Base-by-base conservation (phyloP, 768 basidiomycete species). In the Kwoniella bestiolae region DNA sequence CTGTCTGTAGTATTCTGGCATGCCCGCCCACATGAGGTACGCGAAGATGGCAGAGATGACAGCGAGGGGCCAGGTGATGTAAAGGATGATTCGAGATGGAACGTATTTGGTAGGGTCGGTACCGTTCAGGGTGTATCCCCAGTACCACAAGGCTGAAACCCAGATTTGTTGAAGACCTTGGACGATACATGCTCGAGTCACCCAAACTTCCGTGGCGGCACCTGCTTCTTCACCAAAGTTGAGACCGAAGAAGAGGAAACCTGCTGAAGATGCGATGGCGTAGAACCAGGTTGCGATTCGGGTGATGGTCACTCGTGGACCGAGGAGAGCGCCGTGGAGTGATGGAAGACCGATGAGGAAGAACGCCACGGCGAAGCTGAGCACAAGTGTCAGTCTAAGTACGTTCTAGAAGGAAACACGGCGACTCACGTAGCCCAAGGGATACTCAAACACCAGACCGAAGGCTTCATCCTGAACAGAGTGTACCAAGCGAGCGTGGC, bases 221-320 rank as follows among this genome's bases (percentile, higher is more conserved):
- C 94, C 93, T 87, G 93, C 94, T 85, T 95, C 94, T 83, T 96
- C 94, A 80, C 94, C 94, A 79, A 96, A 96, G 82, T 96, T 96
- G 67, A 94, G 85, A 75, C 93, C 94, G 75, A 96, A 96, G 86
- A 92, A 94, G 53, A 88, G 83, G 85, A 95, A 96, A 11, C 91
- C 89, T 31, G 91, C 94, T 12, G 93, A 89, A n/a, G 94, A 95
- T 21, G 90, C 93, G 55, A 92, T 81, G 31, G 93, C 94, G 82
- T 96, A 96, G 49, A 72, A 87, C 92, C 93, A 95, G 1, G 91
- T 93, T 11, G 94, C 92, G 25, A 86, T 82, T 75, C 88, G 89
- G 26, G 91, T 84, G 26, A 96, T 82, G 49, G 85, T 84, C n/a
- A 84, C 83, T 69, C 91, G 90, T 4, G 88, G 85, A 1, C 83